Evolutionary conservation across 257 asterid species (phyloP), one percentile per base, ranked within the genome.

Genomic region (Solanum dulcamara): DNA sequence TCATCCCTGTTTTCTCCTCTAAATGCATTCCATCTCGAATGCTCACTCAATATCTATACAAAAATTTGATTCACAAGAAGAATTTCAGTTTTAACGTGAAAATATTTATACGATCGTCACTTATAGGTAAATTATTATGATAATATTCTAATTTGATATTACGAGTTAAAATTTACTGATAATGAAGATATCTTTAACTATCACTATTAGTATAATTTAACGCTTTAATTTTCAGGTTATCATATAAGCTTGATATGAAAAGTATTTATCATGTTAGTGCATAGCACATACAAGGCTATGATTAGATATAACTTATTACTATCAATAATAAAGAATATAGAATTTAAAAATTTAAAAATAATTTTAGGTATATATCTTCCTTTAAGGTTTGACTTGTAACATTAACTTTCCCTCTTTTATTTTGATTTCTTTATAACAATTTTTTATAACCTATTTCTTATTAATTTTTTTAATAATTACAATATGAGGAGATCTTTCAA

Each of bases 1-100:
- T 66, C 51, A 7, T 88, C 84, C 1, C 79, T 74, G 50, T 89
- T 91, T 64, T 87, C 86, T 70, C 92, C 90, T 40, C 87, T 87
- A 46, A 82, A 91, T 13, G 80, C 93, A 53, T 89, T 51, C 93
- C 94, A 92, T 57, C 89, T 92, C 4, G 80, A 50, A 13, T 66
- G 89, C 5, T 42, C 12, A 30, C 81, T 70, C 44, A 81, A 59
- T 10, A 32, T 4, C 92, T 92, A 87, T 87, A 77, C 17, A 32
- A 6, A 48, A 37, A 40, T 7, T 8, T 1, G 4, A 5, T 32
- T 3, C 1, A 67, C 4, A 67, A 1, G 7, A 67, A 17, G 0
- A 32, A 9, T 40, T 33, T 67, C 33, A 32, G 5, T 28, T 14
- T 32, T 14, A 67, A 7, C 75, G 1, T 38, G 6, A 44, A 83